Conservation (phyloP, 169 alveolate genomes). For the Plasmodium cynomolgi region DNA sequence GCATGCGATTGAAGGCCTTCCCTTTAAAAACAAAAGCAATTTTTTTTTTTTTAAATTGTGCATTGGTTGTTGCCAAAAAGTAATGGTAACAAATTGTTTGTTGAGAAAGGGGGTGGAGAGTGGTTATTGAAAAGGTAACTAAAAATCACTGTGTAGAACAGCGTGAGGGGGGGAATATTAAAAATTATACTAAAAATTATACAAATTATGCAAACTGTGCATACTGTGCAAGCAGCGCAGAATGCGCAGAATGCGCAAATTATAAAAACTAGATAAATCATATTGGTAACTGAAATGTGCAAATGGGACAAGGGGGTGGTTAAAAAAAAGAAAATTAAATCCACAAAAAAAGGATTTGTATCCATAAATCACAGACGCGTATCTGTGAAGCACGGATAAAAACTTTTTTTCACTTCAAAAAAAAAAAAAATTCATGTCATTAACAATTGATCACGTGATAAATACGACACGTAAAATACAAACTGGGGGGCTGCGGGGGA, state of each 20-base stretch:
- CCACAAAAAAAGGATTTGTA: neutral
- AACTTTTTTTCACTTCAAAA: neutral
- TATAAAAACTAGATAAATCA: neutral
- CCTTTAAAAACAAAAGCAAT: neutral
- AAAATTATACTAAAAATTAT: neutral
- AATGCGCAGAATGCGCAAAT: neutral
- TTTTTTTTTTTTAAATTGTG: neutral
- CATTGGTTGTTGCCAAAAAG: neutral
- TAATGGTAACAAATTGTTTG: neutral
- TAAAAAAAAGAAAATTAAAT: neutral
- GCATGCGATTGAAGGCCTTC: neutral
- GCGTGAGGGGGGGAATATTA: neutral
- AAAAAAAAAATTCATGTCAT: neutral
- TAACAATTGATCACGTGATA: neutral
- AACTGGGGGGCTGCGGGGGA: neutral
- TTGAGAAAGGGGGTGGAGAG: neutral
- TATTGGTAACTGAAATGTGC: neutral
- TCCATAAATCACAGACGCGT: neutral
- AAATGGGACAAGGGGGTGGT: neutral
- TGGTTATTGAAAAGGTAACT: neutral
- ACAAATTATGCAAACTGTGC: neutral
- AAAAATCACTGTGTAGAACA: slow-evolving; percentile 1
- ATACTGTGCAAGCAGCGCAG: neutral
- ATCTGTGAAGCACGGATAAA: neutral
- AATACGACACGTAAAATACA: neutral